Evolutionary conservation across 176 grass and related monocot species (phyloP), one percentile per base, ranked within the genome.

Genomic region (Raddia distichophylla): DNA sequence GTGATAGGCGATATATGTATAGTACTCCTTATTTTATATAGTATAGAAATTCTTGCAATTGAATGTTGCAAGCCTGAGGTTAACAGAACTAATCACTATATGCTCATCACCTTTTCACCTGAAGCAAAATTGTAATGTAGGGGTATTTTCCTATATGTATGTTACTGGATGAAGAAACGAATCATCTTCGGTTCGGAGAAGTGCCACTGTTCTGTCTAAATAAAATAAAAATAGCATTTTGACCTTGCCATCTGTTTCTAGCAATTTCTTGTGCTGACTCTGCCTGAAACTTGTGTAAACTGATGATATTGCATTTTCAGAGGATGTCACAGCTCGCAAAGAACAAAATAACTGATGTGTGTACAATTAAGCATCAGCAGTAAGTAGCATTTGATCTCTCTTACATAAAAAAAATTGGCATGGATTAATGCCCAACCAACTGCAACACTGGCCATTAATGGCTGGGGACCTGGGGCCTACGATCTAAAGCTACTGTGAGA

Each of bases 401-500:
- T 84, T 84, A 75, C 75, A 75, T 60, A 0, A 69, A 76, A 81
- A 86, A 85, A 49, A 27, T 27, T 12, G 50, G 18, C 78, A 66
- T 42, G 45, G 60, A 64, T 66, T 58, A 47, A 45, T 77, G 57
- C 45, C 60, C 72, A 82, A 19, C 19, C 34, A 71, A 16, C 5
- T 27, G 13, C 33, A 32, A 5, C 34, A 7, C 40, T 16, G 15
- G 64, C 64, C 71, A 37, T 57, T 16, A 37, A 10, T 45, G 27
- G 73, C 20, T 18, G 54, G 18, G 18, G 33, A 69, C 7, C n/a
- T 43, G 50, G 43, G 53, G n/a, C 34, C 60, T 50, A 74, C 11
- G 49, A 71, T 49, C n/a, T 32, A 74, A 74, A 69, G 62, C 80
- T 82, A 86, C 56, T 82, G 83, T 64, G 78, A 82, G 32, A 69